Evolutionary conservation across 2,329 filamentous ascomycete species (phyloP), one percentile per base, ranked within the genome.

Genomic region (Diaporthe velutina): DNA sequence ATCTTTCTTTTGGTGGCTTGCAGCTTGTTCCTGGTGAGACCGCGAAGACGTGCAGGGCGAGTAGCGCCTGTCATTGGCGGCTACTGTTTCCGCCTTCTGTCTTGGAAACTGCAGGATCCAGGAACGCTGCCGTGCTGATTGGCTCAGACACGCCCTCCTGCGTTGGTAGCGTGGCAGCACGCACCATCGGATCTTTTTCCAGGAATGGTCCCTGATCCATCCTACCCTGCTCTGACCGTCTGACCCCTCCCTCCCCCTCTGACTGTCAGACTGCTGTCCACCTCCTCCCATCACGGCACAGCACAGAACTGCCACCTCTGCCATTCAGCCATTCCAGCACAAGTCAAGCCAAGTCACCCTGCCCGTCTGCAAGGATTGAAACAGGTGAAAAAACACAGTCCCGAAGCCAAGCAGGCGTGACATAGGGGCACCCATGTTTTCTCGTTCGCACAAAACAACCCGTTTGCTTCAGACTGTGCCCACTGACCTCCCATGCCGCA

Each of bases 41-140:
- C 13, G 3, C 28, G 22, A 50, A 50, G 19, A 6, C 19, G 42
- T 35, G 42, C 42, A 50, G 28, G 30, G 3, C 22, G 30, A 52
- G 48, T 68, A 68, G 64, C 64, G 64, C 64, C 64, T 68, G 64
- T 68, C 64, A 68, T 68, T 68, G 64, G 64, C 64, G 64, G 64
- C 64, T 68, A 68, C 64, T 52, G 48, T 54, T 68, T 68, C 64
- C 64, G 64, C 64, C 33, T 5, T 40, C 13, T 68, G 45, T 68
- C 64, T 68, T 68, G 64, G 64, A 68, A 68, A 19, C 33, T 68
- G 64, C 64, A 35, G 30, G 48, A 68, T 68, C 48, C 64, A 68
- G 64, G 64, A 40, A 68, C 64, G n/a, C 10, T 52, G 64, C 13
- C 48, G 10, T 28, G 48, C 33, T 68, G 64, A 68, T 68, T 68